Percentiles rank a stretch among this genome's conserved stretches.
Conservation (phyloP, 257 asterid species). For the Fraxinus cuspidata region DNA sequence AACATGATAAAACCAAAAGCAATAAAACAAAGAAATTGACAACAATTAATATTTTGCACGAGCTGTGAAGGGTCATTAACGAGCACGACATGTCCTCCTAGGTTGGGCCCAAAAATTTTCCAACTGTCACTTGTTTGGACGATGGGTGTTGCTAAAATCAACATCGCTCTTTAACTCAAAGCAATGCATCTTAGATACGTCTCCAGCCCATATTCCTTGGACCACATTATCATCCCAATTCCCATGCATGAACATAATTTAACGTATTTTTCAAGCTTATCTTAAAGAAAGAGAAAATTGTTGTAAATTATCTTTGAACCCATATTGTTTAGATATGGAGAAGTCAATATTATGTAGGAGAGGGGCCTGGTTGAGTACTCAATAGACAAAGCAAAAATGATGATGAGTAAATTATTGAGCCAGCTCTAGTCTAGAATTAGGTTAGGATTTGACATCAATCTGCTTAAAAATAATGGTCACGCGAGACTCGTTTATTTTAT, state of each 20-base stretch:
- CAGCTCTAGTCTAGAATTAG: not conserved
- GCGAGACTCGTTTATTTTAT: not conserved
- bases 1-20: not conserved
- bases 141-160: constrained; percentile 24
- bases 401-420: not conserved
- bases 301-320: not conserved
- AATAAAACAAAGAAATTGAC: constrained; percentile 13
- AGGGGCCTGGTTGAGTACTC: not conserved
- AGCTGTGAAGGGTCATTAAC: not conserved
- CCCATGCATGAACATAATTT: too few relatives aligned
- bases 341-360: not conserved
- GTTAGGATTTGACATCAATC: not conserved
- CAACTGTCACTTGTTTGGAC: constrained; percentile 2
- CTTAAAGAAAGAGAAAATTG: not conserved
- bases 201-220: constrained; percentile 22
- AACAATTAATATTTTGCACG: constrained; percentile 14
- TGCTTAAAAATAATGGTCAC: not conserved
- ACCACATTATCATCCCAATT: constrained; percentile 19
- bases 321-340: not conserved
- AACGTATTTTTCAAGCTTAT: constrained; percentile 16
- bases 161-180: constrained; percentile 17
- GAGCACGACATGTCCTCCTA: not conserved
- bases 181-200: constrained; percentile 1
- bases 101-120: not conserved
- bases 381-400: not conserved